Conservation (phyloP, 257 asterid species). For the Mitragyna speciosa region DNA sequence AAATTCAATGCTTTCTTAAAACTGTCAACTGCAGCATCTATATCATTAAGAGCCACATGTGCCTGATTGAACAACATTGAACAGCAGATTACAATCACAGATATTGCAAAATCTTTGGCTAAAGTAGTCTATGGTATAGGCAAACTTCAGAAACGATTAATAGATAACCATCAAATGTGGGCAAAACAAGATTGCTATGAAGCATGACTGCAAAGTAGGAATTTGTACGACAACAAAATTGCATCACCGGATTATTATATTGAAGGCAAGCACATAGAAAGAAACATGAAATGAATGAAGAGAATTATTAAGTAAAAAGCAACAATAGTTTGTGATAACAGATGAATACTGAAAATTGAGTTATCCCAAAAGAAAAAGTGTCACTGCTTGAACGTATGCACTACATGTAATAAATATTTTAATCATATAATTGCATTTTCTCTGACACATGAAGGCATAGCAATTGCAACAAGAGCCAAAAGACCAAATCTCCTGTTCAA, state of each 20-base stretch:
- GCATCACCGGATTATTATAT: neutral
- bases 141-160: neutral
- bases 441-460: neutral
- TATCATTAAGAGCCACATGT: constrained; percentile 81
- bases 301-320: too few species aligned
- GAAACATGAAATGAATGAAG: neutral
- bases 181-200: neutral
- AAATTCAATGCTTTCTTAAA: constrained; percentile 78
- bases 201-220: neutral
- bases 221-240: neutral
- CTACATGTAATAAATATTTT: neutral
- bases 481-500: neutral
- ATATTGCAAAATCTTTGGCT: neutral
- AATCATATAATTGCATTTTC: too few species aligned
- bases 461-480: neutral
- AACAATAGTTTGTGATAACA: neutral
- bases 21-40: constrained; percentile 90
- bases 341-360: neutral
- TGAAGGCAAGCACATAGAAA: neutral
- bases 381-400: neutral
- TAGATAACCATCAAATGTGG: neutral
- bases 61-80: constrained; percentile 66
- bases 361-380: neutral
- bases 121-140: neutral
- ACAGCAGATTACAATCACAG: neutral